Percentiles rank a stretch among this genome's conserved stretches.
Conservation (phyloP, 345 rosid genomes). For the Mangifera indica region DNA sequence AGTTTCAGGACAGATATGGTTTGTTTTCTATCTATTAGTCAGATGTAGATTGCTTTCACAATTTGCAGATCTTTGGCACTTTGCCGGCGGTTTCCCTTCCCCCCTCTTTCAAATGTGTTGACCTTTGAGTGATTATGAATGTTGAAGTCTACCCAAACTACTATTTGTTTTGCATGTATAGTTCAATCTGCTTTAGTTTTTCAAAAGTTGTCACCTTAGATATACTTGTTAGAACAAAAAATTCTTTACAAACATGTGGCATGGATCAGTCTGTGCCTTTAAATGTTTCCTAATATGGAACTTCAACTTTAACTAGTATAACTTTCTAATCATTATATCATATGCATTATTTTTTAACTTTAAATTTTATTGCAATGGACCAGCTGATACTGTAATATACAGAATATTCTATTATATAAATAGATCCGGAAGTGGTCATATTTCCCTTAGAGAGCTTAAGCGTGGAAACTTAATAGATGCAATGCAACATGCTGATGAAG, state of each 20-base stretch:
- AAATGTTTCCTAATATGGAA: not conserved
- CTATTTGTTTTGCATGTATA: not conserved
- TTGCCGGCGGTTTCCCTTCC: not conserved
- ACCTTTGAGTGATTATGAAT: not conserved
- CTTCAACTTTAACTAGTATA: not conserved
- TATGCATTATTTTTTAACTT: slow-evolving; percentile 3
- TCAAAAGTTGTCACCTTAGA: not conserved
- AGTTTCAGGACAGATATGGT: slow-evolving; percentile 99
- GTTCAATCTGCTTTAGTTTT: not conserved
- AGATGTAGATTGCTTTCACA: not conserved
- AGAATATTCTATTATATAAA: slow-evolving; percentile 93
- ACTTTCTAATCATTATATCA: not conserved
- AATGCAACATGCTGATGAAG: slow-evolving; percentile 93
- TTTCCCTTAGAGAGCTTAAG: slow-evolving; percentile 86
- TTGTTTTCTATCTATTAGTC: slow-evolving; percentile 30
- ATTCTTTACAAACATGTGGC: not conserved
- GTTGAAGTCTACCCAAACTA: not conserved
- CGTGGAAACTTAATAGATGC: slow-evolving; percentile 88
- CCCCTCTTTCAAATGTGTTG: not conserved
- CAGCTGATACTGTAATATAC: slow-evolving; percentile 99
- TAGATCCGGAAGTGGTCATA: slow-evolving; percentile 84
- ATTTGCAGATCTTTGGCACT: slow-evolving; percentile 2
- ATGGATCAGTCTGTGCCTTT: not conserved
- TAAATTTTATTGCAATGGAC: slow-evolving; percentile 30
- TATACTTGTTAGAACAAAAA: not conserved